Evolutionary conservation across 2,329 filamentous ascomycete species (phyloP), one percentile per base, ranked within the genome.

Genomic region (Sporothrix curviconia): DNA sequence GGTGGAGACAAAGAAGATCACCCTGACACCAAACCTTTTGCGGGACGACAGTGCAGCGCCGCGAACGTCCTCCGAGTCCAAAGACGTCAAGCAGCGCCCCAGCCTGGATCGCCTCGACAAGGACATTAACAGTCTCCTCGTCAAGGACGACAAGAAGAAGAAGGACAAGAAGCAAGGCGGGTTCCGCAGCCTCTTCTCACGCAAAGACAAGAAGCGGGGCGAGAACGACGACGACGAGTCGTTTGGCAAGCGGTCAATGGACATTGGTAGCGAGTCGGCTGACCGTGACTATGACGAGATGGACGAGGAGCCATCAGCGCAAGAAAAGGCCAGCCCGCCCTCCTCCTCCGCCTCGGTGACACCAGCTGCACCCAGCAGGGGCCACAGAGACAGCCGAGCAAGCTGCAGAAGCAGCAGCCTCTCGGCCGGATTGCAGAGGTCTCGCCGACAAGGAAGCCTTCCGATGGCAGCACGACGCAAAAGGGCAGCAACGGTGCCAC

Each of bases 1-100:
- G 32, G 87, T 90, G 37, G 94, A 97, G 71, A 96, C 94, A 3
- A 91, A 95, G 72, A 97, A 97, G 75, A 97, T 99, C 64, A 95
- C 92, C 0, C 81, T 99, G 44, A 99, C 94, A 3, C 94, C 94
- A 1, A 95, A 95, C 64, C 74, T 99, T 55, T 76, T 97, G 40
- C 85, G 92, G 42, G 92, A 97, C 64, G 92, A 96, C 64, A 79
- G 77, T 62, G 72, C n/a, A n/a, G n/a, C 77, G 40, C 64, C 72
- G 14, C 70, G 78, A 74, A 69, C 77, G 71, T 70, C 80, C 71
- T 70, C 77, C 74, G 70, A 92, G 78, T 78, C 70, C 9, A 74
- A 74, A 63, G 84, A 77, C 65, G 66, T 69, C 59, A 83, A 80
- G 70, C 74, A 79, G 56, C 78, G 83, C 52, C 76, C 81, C 52